Conservation (phyloP, 192 early-diverging fungal genomes). For the Coemansia sp. region DNA sequence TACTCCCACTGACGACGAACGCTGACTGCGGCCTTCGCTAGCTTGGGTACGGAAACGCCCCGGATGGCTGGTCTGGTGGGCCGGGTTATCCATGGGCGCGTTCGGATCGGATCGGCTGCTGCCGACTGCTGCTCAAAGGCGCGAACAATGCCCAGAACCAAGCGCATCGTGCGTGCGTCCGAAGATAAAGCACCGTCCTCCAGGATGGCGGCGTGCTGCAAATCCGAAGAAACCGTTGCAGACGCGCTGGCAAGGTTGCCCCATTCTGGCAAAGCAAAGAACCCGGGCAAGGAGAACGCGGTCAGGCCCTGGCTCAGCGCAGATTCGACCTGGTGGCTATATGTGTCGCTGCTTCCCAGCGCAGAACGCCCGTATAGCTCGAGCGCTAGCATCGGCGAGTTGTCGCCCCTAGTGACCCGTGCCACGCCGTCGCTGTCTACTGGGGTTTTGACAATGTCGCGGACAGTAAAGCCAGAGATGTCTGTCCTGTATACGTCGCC, state of each 20-base stretch:
- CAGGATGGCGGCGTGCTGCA: constrained; percentile 12
- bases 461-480: constrained; percentile 31
- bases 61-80: constrained; percentile 28
- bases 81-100: constrained; percentile 46
- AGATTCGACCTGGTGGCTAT: constrained; percentile 39
- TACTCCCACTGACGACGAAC: constrained; percentile 47
- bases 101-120: constrained; percentile 28
- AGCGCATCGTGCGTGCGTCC: constrained; percentile 25
- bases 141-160: constrained; percentile 30
- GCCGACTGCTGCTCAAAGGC: constrained; percentile 35
- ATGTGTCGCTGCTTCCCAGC: neutral
- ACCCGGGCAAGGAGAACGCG: constrained; percentile 34
- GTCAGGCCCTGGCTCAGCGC: constrained; percentile 50
- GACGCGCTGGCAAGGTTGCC: constrained; percentile 33
- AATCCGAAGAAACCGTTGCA: neutral
- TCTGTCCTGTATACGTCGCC: constrained; percentile 26
- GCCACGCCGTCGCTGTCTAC: constrained; percentile 23
- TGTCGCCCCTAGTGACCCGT: constrained; percentile 27
- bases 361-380: constrained; percentile 16
- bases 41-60: constrained; percentile 13
- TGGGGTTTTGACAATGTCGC: constrained; percentile 24
- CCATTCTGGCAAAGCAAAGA: constrained; percentile 19
- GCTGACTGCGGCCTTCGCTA: constrained; percentile 17
- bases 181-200: constrained; percentile 29
- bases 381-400: constrained; percentile 40